Conservation (phyloP, 2,329 filamentous ascomycete species). For the Aspergillus unguis region DNA sequence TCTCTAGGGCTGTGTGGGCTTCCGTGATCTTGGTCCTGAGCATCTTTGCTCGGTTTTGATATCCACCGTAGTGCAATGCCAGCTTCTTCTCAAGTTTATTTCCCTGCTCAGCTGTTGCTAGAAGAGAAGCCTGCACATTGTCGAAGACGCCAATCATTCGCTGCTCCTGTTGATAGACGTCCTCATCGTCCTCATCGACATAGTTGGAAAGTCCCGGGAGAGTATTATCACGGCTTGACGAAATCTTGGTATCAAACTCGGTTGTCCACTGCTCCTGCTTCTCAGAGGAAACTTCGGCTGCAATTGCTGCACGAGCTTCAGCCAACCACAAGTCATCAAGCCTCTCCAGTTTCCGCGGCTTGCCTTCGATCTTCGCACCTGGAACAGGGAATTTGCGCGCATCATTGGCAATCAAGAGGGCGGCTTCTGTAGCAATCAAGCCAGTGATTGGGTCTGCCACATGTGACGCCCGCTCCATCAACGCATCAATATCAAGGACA, state of each 20-base stretch:
- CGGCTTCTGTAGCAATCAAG: slow-evolving; percentile 73
- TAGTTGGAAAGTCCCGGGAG: slow-evolving; percentile 81
- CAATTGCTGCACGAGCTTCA: slow-evolving; percentile 72
- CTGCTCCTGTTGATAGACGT: slow-evolving; percentile 54
- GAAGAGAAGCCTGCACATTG: slow-evolving; percentile 68
- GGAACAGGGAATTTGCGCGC: slow-evolving; percentile 70
- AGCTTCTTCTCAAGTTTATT: slow-evolving; percentile 94
- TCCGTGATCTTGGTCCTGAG: slow-evolving; percentile 75
- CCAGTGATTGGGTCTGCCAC: slow-evolving; percentile 63
- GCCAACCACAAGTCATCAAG: slow-evolving; percentile 71
- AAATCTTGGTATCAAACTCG: slow-evolving; percentile 53
- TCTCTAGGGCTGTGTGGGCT: slow-evolving; percentile 69
- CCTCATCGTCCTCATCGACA: slow-evolving; percentile 70
- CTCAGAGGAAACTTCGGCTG: slow-evolving; percentile 60
- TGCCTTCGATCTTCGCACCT: slow-evolving; percentile 62
- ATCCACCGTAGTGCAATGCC: slow-evolving; percentile 80
- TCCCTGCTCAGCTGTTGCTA: slow-evolving; percentile 70
- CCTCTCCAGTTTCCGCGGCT: slow-evolving; percentile 56
- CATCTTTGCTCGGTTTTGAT: slow-evolving; percentile 78
- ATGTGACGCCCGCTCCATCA: slow-evolving; percentile 62
- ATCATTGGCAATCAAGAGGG: slow-evolving; percentile 77
- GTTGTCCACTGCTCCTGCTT: slow-evolving; percentile 49
- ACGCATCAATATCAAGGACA: slow-evolving; percentile 64
- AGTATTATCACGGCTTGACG: slow-evolving; percentile 45
- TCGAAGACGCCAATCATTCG: slow-evolving; percentile 71